Evolutionary conservation across 2,329 filamentous ascomycete species (phyloP), one percentile per base, ranked within the genome.

Genomic region (Mycosphaerella arachidis): DNA sequence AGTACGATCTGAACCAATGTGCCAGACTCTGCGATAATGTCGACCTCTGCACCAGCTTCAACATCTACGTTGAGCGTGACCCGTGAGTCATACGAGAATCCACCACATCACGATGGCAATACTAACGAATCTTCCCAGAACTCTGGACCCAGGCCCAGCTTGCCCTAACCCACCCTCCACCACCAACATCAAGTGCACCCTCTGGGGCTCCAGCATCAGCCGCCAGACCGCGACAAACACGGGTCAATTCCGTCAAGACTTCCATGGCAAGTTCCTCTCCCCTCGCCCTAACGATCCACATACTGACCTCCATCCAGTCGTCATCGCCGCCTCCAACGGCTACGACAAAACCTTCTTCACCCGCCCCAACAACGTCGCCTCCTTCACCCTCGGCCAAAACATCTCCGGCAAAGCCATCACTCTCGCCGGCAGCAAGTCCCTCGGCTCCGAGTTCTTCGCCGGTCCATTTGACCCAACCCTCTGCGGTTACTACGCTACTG

Each of bases 161-260:
- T 72, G 70, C 65, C 66, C 68, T 7, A 67, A 69, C 60, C 70
- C 69, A 20, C 53, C 65, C 16, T 67, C 66, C 24, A 68, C 71
- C 52, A 66, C 70, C 48, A 71, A 70, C 65, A 71, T 67, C 67
- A 72, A 72, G 61, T 73, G 71, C 60, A 68, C 70, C 5, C 66
- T 72, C 57, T 73, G 70, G 70, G 69, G 72, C 33, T 72, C 72
- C 50, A 63, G 62, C 43, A 66, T 74, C 59, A 63, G 64, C 37
- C 55, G 64, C 13, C 45, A 56, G 1, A 55, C 64, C 12, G 69
- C 68, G 9, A 70, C 65, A 58, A 71, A 70, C 63, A 56, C 51
- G 29, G 69, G 68, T 29, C 61, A 68, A 53, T 67, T 60, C 54
- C 67, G 66, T 27, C 54, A 67, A 51, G 45, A 68, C 24, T 70